Percentiles rank a stretch among this genome's conserved stretches.
Evolutionary conservation across 139 green algal species (phyloP).

Genomic region (Micractinium conductrix): DNA sequence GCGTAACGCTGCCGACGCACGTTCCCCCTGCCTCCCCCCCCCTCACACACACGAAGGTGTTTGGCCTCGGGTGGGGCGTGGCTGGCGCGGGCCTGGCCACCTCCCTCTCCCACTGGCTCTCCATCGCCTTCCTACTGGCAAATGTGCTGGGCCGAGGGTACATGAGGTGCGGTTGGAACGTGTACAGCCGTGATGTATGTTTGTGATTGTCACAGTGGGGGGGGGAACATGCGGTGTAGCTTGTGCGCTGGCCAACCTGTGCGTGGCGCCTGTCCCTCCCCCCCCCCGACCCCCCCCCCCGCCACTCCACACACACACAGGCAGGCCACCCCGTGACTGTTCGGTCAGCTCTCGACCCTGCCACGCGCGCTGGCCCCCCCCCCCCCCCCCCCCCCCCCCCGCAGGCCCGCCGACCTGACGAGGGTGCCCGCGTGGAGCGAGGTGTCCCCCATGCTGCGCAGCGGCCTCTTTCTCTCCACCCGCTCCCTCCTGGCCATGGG

Average conservation of each 20-base stretch:
- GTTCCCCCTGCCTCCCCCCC: too few species aligned
- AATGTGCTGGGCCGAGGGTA: constrained; percentile 38
- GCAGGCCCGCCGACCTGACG: constrained; percentile 39
- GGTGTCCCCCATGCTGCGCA: constrained; percentile 44
- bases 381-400: background rate
- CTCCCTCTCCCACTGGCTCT: constrained; percentile 64
- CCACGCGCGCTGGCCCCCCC: too few species aligned
- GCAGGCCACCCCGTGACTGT: too few species aligned
- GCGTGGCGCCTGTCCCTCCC: too few species aligned
- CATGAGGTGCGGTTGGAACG: constrained; percentile 28
- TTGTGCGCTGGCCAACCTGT: too few species aligned
- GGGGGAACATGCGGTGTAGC: too few species aligned
- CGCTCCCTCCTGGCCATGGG: constrained; percentile 48
- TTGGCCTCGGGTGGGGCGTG: constrained; percentile 66
- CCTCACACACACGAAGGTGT: too few species aligned
- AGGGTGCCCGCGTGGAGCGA: constrained; percentile 23
- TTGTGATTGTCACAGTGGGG: background rate
- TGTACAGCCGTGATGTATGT: background rate
- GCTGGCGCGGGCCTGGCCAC: constrained; percentile 72
- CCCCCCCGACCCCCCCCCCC: too few species aligned
- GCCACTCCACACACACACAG: too few species aligned
- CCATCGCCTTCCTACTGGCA: constrained; percentile 44
- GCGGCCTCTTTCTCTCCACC: constrained; percentile 38
- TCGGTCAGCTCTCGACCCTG: too few species aligned
- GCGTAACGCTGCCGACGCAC: too few species aligned